A percentile compares a stretch with the other conserved stretches of the same genome.
These are phyloP conservation scores for Pseudonitzschia delicatissima DNA, from an alignment of 108 stramenopile genomes.

Conservation along the genomic window DNA sequence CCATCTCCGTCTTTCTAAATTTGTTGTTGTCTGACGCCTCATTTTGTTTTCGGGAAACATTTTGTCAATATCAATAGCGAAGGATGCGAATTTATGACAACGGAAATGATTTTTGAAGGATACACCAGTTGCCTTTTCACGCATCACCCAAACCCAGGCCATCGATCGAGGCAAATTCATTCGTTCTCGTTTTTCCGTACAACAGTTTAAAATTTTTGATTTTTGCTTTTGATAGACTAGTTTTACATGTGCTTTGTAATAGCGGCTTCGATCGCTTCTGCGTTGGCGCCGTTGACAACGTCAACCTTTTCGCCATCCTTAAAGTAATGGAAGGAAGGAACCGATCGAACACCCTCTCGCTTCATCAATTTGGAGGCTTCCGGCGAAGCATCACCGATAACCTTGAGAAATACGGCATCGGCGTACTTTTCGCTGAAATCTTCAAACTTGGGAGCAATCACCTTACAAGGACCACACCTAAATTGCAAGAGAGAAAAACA, in stretches of 20 bases:
- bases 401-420: conserved; percentile 81
- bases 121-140: no score
- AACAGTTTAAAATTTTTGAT: no score
- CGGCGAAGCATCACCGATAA: conserved; percentile 77
- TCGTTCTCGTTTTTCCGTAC: no score
- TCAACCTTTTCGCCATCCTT: conserved; percentile 84
- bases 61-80: no score
- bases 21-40: no score
- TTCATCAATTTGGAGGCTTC: conserved; percentile 87
- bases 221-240: no score
- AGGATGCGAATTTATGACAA: no score
- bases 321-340: conserved; percentile 89
- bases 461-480: conserved; percentile 93
- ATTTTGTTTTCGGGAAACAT: no score
- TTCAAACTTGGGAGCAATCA: conserved; percentile 86
- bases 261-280: conserved; percentile 87
- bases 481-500: neutral
- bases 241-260: conserved; percentile 66
- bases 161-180: no score
- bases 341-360: conserved; percentile 84
- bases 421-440: conserved; percentile 82
- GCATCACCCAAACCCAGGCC: no score
- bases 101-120: no score
- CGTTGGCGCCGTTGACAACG: conserved; percentile 87
- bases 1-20: no score